Evolutionary conservation across 345 rosid species (phyloP).

Genomic region (Nasturtium officinale): DNA sequence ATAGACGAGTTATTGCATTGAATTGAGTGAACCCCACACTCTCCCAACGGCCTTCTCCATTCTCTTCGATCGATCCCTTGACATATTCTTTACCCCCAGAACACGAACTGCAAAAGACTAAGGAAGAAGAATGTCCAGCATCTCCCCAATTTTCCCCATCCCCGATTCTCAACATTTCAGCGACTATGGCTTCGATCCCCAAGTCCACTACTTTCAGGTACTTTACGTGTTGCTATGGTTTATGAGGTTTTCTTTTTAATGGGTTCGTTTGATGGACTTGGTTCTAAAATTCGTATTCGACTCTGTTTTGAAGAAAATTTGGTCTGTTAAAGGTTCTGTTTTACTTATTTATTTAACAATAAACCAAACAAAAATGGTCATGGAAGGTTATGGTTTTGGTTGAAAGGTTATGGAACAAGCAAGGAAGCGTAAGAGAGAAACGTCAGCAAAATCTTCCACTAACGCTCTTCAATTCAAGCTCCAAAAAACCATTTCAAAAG

Average conservation of each 20-base stretch:
- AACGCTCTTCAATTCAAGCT: slow-evolving; percentile 79
- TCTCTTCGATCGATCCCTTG: not conserved
- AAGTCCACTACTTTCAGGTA: slow-evolving; percentile 79
- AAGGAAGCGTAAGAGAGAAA: slow-evolving; percentile 65
- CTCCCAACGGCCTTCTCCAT: slow-evolving; percentile 40
- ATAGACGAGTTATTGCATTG: slow-evolving; percentile 29
- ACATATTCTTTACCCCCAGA: not conserved
- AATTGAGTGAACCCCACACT: slow-evolving; percentile 36
- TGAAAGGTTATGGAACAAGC: slow-evolving; percentile 78
- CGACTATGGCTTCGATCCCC: slow-evolving; percentile 92
- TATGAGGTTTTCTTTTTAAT: not conserved
- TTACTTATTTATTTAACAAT: no score
- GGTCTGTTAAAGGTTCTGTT: not conserved
- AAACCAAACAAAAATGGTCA: no score
- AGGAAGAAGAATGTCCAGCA: slow-evolving; percentile 54
- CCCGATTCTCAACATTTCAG: slow-evolving; percentile 71
- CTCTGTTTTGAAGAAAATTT: not conserved
- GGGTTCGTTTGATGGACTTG: not conserved
- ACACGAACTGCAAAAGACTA: not conserved
- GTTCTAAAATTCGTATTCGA: not conserved
- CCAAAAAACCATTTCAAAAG: slow-evolving; percentile 80
- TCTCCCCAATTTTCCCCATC: slow-evolving; percentile 68
- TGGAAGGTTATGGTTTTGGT: not conserved
- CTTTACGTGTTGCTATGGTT: slow-evolving; percentile 52
- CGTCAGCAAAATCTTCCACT: slow-evolving; percentile 46